phyloP scores from a whole-genome alignment of 805 yeast genomes.

The Metschnikowia reukaufii region DNA sequence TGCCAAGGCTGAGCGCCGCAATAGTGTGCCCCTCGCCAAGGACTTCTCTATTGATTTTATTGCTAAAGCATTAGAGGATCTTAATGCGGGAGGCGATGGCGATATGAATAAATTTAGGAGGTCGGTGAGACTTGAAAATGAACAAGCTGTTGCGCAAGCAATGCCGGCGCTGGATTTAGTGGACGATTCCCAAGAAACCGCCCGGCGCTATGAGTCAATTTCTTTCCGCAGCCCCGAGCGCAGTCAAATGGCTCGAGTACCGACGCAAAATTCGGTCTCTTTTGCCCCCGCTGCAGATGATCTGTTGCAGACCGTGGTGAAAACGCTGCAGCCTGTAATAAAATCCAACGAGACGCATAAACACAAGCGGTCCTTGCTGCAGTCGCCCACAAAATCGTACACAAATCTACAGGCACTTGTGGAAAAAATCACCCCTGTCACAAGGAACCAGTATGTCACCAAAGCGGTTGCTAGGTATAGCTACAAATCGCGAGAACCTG shows the following conservation, averaged over 20 bases:
- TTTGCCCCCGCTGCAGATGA: slow-evolving; percentile 1
- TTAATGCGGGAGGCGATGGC: slow-evolving; percentile 46
- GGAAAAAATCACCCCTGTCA: slow-evolving; percentile 31
- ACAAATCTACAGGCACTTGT: slow-evolving; percentile 33
- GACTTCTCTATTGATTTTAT: slow-evolving; percentile 47
- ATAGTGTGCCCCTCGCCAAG: slow-evolving; percentile 36
- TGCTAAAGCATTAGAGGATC: slow-evolving; percentile 47
- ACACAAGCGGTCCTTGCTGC: slow-evolving; percentile 28
- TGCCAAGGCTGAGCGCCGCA: slow-evolving; percentile 4
- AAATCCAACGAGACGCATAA: background rate
- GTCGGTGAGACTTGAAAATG: slow-evolving; percentile 29
- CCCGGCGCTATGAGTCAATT: slow-evolving; percentile 38
- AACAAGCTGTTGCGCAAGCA: background rate
- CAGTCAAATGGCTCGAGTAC: background rate
- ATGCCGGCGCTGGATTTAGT: slow-evolving; percentile 33
- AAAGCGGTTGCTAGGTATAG: slow-evolving; percentile 42
- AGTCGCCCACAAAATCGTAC: slow-evolving; percentile 36
- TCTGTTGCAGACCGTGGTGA: slow-evolving; percentile 15
- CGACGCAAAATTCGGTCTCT: background rate
- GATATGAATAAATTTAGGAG: slow-evolving; percentile 41
- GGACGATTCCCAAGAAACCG: slow-evolving; percentile 38
- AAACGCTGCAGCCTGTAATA: background rate
- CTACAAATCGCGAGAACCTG: slow-evolving; percentile 41
- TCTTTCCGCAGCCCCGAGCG: slow-evolving; percentile 19
- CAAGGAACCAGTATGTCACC: slow-evolving; percentile 28